phyloP scores from a whole-genome alignment of 169 alveolate species.

The Plasmodium sp. region DNA sequence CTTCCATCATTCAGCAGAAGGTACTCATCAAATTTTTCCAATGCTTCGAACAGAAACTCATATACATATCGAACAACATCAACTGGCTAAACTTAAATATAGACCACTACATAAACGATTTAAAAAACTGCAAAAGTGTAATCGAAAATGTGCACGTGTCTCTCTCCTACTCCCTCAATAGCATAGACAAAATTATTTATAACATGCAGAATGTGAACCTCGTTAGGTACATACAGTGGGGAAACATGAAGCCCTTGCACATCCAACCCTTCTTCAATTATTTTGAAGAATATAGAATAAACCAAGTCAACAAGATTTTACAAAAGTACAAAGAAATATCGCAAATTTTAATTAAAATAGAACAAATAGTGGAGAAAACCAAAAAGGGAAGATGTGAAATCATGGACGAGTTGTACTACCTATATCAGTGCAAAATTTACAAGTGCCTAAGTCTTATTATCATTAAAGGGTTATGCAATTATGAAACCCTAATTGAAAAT shows the following conservation, averaged over 20 bases:
- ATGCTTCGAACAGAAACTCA: constrained; percentile 60
- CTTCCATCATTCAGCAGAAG: constrained; percentile 44
- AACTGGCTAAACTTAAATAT: constrained; percentile 71
- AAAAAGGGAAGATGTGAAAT: constrained; percentile 71
- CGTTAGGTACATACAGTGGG: constrained; percentile 54
- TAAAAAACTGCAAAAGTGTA: constrained; percentile 39
- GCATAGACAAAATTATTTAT: constrained; percentile 64
- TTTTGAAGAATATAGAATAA: constrained; percentile 66
- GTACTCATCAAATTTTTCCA: constrained; percentile 55
- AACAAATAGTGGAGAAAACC: constrained; percentile 69
- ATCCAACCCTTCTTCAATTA: constrained; percentile 71
- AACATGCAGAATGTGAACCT: constrained; percentile 71
- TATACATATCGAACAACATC: constrained; percentile 56
- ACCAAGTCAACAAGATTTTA: constrained; percentile 17
- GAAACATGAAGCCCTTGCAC: constrained; percentile 58
- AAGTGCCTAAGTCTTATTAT: constrained; percentile 62
- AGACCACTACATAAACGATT: constrained; percentile 58
- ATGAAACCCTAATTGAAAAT: constrained; percentile 68
- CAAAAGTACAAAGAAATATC: constrained; percentile 70
- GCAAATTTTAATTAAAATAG: constrained; percentile 71
- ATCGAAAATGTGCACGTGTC: constrained; percentile 60
- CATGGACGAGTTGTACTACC: constrained; percentile 66
- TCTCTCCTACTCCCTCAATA: constrained; percentile 44
- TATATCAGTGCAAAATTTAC: constrained; percentile 71
- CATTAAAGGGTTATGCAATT: constrained; percentile 61